Percentiles rank a stretch among this genome's conserved stretches.
Conservation (phyloP, 2,329 filamentous ascomycete genomes). For the Sphaerulina vaccinii region DNA sequence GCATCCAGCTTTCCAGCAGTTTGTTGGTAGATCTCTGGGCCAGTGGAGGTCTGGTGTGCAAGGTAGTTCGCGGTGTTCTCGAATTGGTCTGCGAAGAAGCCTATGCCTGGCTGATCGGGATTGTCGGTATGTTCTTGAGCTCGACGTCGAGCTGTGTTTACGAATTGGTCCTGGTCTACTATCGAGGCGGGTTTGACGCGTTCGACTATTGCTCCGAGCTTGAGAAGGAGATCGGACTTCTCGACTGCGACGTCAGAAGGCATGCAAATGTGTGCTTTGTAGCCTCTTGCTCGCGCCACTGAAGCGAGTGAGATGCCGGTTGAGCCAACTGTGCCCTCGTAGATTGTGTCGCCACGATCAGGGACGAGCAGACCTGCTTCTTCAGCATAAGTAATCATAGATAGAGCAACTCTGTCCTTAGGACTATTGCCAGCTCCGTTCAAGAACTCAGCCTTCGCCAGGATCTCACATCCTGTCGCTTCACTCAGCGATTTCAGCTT, state of each 20-base stretch:
- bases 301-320: slow-evolving; percentile 94
- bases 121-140: slow-evolving; percentile 70
- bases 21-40: slow-evolving; percentile 84
- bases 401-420: slow-evolving; percentile 90
- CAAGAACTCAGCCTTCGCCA: slow-evolving; percentile 93
- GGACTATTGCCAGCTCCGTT: slow-evolving; percentile 93
- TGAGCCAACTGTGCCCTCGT: slow-evolving; percentile 94
- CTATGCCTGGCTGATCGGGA: slow-evolving; percentile 62
- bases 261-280: slow-evolving; percentile 96
- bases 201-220: slow-evolving; percentile 90
- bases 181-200: slow-evolving; percentile 88
- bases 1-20: slow-evolving; percentile 73
- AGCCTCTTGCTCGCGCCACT: slow-evolving; percentile 82
- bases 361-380: slow-evolving; percentile 71
- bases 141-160: slow-evolving; percentile 80
- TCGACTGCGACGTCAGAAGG: slow-evolving; percentile 85
- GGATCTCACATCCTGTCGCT: slow-evolving; percentile 82
- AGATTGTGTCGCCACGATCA: slow-evolving; percentile 85
- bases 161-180: slow-evolving; percentile 88
- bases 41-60: slow-evolving; percentile 78
- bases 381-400: slow-evolving; percentile 83
- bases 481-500: slow-evolving; percentile 52
- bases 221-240: slow-evolving; percentile 83
- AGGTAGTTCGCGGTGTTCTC: slow-evolving; percentile 86
- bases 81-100: slow-evolving; percentile 96